Evolutionary conservation across 306 rosid species (phyloP).

Genomic region (Trifolium subterraneum): DNA sequence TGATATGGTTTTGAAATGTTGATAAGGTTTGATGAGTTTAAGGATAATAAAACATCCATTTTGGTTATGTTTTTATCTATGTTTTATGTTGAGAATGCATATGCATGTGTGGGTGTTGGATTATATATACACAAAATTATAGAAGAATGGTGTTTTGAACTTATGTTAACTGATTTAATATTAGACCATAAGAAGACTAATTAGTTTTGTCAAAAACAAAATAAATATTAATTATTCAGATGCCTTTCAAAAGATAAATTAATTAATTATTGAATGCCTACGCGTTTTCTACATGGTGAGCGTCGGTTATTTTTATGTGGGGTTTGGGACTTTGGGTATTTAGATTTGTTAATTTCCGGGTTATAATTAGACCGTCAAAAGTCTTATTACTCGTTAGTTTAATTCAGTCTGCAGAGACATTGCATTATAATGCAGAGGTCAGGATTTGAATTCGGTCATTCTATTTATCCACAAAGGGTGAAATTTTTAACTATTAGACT

Average conservation of each 20-base stretch:
- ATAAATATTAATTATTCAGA: not conserved
- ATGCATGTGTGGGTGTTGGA: not conserved
- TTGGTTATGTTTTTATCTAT: not conserved
- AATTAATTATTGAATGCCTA: conserved; percentile 1
- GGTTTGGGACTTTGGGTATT: not conserved
- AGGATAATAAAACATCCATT: conserved; percentile 35
- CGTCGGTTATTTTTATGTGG: conserved; percentile 14
- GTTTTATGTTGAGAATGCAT: not conserved
- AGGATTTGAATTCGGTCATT: too few species aligned
- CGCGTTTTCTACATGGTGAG: conserved; percentile 31
- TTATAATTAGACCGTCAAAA: too few species aligned
- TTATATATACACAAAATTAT: not conserved
- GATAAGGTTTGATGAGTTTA: conserved; percentile 28
- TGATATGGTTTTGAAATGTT: not conserved
- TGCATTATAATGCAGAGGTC: too few species aligned
- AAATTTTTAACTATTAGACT: too few species aligned
- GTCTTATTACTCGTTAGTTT: too few species aligned
- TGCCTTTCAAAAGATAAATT: not conserved
- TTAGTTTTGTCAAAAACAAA: not conserved
- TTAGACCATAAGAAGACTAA: not conserved
- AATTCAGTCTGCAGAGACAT: too few species aligned
- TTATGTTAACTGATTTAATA: not conserved
- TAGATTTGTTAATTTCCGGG: not conserved
- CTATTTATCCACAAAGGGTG: too few species aligned
- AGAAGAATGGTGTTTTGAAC: not conserved